Base-by-base conservation (phyloP, 495 filamentous ascomycete species). In the Penicillium cosmopolitanum region DNA sequence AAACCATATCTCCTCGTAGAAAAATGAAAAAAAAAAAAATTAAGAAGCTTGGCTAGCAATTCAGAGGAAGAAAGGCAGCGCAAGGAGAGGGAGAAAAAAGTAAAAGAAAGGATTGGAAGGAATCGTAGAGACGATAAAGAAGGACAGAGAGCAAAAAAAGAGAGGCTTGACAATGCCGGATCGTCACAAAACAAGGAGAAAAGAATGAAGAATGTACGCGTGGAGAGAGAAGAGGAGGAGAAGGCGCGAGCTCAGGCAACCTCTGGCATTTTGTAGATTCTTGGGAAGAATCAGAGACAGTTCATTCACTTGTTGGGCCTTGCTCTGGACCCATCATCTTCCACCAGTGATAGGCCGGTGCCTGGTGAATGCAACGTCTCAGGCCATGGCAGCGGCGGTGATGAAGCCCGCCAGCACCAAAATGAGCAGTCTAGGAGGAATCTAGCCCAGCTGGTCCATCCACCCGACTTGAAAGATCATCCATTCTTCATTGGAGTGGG, bases 141-240 rank as follows among this genome's bases (percentile, higher is more conserved):
- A 42, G 56, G 53, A 53, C 42, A 42, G 51, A 60, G 25, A 23
- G 51, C 34, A 55, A 52, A 35, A 35, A 35, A 38, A 50, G 44
- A 57, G 62, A 60, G 58, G 53, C 51, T 46, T 43, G 61, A 66
- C 62, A 67, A 67, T 65, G 23, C 53, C 58, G 43, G 60, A 68
- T 62, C 51, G 62, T 60, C 63, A 63, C 60, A 64, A 64, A 55
- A 31, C 28, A 31, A 31, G 28, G 28, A 31, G 28, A 31, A 57
- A 64, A 63, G 46, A 55, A 46, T 31, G 58, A 58, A 58, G 67
- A 66, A 66, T 64, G 68, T 54, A 56, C 59, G 59, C 50, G 59
- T 64, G 60, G 56, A 61, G 44, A 61, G 55, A 44, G 16, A 5
- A 44, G 15, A n/a, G 15, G 19, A 38, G n/a, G 16, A 44, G 51